A percentile compares a stretch with the other conserved stretches of the same genome.
Conservation (phyloP, 306 rosid genomes). For the Vigna trinervia region DNA sequence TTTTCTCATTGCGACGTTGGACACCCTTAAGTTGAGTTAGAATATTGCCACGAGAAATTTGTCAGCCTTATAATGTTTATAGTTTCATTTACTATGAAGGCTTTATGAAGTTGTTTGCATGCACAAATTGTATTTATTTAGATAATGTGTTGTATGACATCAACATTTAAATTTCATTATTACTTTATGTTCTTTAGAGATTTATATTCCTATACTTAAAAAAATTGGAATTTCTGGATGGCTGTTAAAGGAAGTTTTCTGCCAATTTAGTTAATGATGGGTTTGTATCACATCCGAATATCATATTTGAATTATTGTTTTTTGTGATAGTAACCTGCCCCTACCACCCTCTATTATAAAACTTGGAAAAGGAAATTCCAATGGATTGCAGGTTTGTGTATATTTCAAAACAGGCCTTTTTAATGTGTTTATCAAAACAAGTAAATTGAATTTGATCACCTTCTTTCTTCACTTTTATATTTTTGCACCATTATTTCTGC, state of each 20-base stretch:
- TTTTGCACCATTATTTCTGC: neutral
- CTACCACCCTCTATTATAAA: neutral
- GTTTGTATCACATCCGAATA: neutral
- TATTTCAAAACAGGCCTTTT: neutral
- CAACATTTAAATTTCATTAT: slow-evolving; percentile 18
- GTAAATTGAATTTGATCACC: neutral
- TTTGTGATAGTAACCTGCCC: neutral
- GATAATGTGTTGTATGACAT: neutral
- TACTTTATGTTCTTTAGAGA: neutral
- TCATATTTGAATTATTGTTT: slow-evolving; percentile 7
- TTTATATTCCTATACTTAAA: neutral
- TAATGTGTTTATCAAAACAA: neutral
- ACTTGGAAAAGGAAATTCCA: slow-evolving; percentile 6
- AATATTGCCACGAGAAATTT: no score
- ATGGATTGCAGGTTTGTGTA: slow-evolving; percentile 6
- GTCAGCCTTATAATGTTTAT: no score
- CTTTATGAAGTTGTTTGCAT: no score
- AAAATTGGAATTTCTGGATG: slow-evolving; percentile 4
- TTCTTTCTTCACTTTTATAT: slow-evolving; percentile 16
- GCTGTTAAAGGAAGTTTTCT: slow-evolving; percentile 5
- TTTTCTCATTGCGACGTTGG: no score
- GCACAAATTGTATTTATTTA: no score
- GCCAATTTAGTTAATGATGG: slow-evolving; percentile 14
- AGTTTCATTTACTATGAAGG: no score
- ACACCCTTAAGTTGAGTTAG: no score